Percentiles rank a stretch among this genome's conserved stretches.
phyloP scores from a whole-genome alignment of 1,284 basidiomycete genomes.

The Melampsora larici-populina region DNA sequence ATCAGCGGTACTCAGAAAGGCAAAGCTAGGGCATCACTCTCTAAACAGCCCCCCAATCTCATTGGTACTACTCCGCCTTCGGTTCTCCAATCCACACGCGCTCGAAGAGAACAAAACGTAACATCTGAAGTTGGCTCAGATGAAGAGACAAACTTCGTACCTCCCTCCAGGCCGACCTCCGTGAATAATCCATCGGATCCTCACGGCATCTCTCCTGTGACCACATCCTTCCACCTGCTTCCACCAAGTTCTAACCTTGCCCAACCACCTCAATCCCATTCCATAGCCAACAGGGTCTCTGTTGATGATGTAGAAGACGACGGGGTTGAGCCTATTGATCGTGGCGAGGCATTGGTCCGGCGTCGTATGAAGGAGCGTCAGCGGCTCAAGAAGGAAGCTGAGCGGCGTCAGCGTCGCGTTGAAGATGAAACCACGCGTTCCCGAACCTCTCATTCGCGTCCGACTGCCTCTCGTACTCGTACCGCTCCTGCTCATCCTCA shows the following conservation, averaged over 20 bases:
- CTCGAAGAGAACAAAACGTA: neutral
- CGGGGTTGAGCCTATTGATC: slow-evolving; percentile 57
- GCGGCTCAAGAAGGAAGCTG: slow-evolving; percentile 49
- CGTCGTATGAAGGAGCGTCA: slow-evolving; percentile 58
- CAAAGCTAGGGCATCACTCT: neutral
- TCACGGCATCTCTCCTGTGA: neutral
- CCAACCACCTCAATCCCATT: neutral
- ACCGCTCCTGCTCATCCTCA: slow-evolving; percentile 21
- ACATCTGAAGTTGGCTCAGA: neutral
- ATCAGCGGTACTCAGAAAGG: slow-evolving; percentile 8
- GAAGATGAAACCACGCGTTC: slow-evolving; percentile 25
- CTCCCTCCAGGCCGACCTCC: neutral
- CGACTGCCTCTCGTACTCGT: slow-evolving; percentile 21
- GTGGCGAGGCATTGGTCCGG: slow-evolving; percentile 60
- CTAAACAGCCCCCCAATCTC: neutral
- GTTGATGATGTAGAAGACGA: slow-evolving; percentile 55
- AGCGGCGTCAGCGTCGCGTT: slow-evolving; percentile 34
- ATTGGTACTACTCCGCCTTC: slow-evolving; percentile 4
- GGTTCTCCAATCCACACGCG: neutral
- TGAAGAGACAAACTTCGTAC: neutral
- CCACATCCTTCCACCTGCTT: neutral
- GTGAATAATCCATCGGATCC: neutral
- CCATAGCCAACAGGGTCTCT: neutral
- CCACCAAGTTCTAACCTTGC: neutral
- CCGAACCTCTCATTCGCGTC: slow-evolving; percentile 29